Evolutionary conservation across 1,139 yeast genomes (phyloP), one percentile per base, ranked within the genome.

Genomic region (Suhomyces choctaworum): DNA sequence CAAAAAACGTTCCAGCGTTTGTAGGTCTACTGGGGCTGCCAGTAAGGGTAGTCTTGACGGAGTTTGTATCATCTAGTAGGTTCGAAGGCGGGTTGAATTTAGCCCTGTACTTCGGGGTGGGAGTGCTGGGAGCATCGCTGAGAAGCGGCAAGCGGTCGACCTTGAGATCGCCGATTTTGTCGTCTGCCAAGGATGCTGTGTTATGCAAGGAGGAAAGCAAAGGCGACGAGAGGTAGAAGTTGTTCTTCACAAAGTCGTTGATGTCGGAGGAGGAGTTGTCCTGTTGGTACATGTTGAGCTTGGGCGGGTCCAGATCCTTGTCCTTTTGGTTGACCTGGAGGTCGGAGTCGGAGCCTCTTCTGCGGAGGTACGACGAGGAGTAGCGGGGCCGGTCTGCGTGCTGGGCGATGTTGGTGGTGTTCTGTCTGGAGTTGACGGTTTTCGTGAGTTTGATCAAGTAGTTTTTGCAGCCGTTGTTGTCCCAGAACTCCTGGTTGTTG

Each of bases 401-500:
- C 6, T 44, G 46, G 30, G 47, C 49, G 10, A 29, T 34, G 12
- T 24, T 7, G 16, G 32, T 16, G 15, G 20, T 11, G 14, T 5
- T n/a, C 8, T 3, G 16, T 7, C n/a, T 17, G 16, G 28, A 4
- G 8, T 23, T 32, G 28, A 47, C 35, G 5, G 48, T 39, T 40
- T 64, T 64, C 12, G 52, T 62, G 38, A 83, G 64, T 34, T 62
- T 62, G 17, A 86, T 66, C 32, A 66, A 68, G 58, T 83, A 87
- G 58, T 87, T 87, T 34, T 62, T 57, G 31, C 53, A 55, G 25
- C 60, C 45, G 58, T 88, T 87, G 61, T 85, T 87, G 58, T 87
- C 96, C 95, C 96, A 88, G 52, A 54, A 76, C 47, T 82, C 90
- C 20, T 58, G 54, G 16, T 69, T 68, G 20, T 64, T 63, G 17